Evolutionary conservation across 2,329 filamentous ascomycete species (phyloP), one percentile per base, ranked within the genome.

Genomic region (Cladosporium sphaerospermum): DNA sequence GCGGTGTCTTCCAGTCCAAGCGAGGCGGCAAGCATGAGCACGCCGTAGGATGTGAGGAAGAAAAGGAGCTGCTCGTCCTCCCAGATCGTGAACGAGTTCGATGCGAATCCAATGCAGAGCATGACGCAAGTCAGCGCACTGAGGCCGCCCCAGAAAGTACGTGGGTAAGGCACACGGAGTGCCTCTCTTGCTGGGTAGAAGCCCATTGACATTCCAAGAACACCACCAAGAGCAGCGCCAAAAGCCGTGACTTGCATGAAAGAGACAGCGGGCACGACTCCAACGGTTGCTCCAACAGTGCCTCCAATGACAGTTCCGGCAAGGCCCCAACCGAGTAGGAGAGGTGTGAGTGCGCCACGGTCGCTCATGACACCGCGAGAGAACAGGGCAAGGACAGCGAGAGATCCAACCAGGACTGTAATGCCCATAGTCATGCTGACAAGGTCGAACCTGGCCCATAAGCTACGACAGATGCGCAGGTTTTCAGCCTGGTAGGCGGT

Each of bases 41-140:
- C 70, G 31, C 90, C 91, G 66, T 97, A 96, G 0, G 91, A 93
- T 2, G 84, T 83, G 54, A 96, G 81, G 73, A 97, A 92, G 73
- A 95, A 96, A 3, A 96, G 77, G 4, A 96, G 78, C 53, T 96
- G 96, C 11, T 89, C 88, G 65, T 99, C 93, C 73, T 99, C 93
- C 91, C 93, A 99, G 60, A 99, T 96, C 0, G 92, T 97, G 71
- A 91, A 99, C 0, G 93, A 99, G 71, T 99, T 99, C 3, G 93
- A 93, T 0, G 92, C 92, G 68, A 97, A 99, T 7, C 93, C 92
- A 48, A 88, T 75, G n/a, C 90, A 95, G 65, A 96, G 89, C 56
- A 86, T 83, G n/a, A 90, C 69, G 0, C 90, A 90, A 61, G 95
- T 89, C 11, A 91, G 68, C 23, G 89, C 75, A 5, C 89, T 85